Base-by-base conservation (phyloP, 768 basidiomycete species). In the Phanerochaete carnosa region DNA sequence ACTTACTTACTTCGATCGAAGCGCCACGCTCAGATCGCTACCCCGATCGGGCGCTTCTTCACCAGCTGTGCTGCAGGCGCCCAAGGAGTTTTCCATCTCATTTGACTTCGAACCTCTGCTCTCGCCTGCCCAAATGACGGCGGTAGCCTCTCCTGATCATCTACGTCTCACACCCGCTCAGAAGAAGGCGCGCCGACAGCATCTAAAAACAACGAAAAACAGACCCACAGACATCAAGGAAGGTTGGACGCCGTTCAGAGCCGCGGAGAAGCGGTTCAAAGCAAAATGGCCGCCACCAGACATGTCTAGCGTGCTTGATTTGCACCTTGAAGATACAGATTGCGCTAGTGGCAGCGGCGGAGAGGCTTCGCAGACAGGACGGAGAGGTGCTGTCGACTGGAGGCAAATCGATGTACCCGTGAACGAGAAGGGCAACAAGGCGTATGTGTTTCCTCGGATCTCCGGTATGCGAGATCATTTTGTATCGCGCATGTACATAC, bases 191-290 rank as follows among this genome's bases (percentile, higher is more conserved):
- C 77, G 79, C 30, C 76, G 82, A 58, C 84, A 80, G 51, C 79
- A 86, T 71, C 64, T 77, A 64, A 90, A 85, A 71, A 77, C 87
- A 0, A 87, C 85, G 9, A 83, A 74, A 63, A 81, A 84, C 66
- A 80, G 84, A 68, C 73, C 72, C 13, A 67, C 67, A 0, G 73
- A 78, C 28, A 61, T 76, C 7, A 81, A 84, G n/a, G 63, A 72
- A 12, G 79, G 80, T 47, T 91, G 89, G 89, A 84, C 91, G 0
- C 80, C 88, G 0, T 94, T 94, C 70, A 79, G 92, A 68, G 80
- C 80, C 0, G 85, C 85, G 26, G 92, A 94, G 73, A 94, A 94
- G 73, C 81, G 77, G 45, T 94, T 83, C 80, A 94, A 93, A 73
- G 79, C 88, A 0, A 80, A 82, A 30, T 92, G 90, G 68, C 90